Evolutionary conservation across 2,329 filamentous ascomycete genomes (phyloP), one percentile per base, ranked within the genome.

Genomic region (Tolypocladium album): DNA sequence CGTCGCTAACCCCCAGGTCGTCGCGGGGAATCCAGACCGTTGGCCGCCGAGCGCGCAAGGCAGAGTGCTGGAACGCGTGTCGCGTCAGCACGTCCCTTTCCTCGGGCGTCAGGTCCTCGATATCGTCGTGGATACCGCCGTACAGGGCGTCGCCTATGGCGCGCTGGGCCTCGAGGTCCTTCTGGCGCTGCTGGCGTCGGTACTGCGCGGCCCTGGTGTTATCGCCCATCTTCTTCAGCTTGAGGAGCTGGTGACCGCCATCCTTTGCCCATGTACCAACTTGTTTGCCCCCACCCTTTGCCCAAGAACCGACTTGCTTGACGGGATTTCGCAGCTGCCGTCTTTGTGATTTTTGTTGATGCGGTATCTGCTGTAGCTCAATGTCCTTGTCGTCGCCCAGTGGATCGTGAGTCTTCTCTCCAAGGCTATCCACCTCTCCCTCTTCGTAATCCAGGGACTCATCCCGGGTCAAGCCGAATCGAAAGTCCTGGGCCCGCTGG

Each of bases 1-100:
- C 93, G 67, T 96, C 91, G 65, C 89, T 92, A 60, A 99, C 84
- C 6, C 94, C 94, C 6, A 97, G 74, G 65, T 94, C 89, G 69
- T 99, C 94, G 13, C 88, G 85, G 0, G 94, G 94, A 53, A 99
- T 90, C 94, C 94, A 99, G 34, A 99, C 87, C 0, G 90, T 90
- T 0, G 94, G 94, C 58, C 92, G 83, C 58, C 89, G 84, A 1
- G 92, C 90, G 11, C 94, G 86, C 43, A 97, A 79, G 0, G 94
- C 94, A 40, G 87, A 87, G 69, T 99, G 94, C 74, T 92, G 88
- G 74, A 99, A 99, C 0, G 93, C 92, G 67, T 92, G 88, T 59
- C 88, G 88, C 15, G 94, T 89, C 45, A 97, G 83, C 61, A 86
- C 80, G 69, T 97, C 92, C 67, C 94, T 84, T 71, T 97, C 91